Evolutionary conservation across 2,329 filamentous ascomycete species (phyloP).

Genomic region (Phyllachora maydis): DNA sequence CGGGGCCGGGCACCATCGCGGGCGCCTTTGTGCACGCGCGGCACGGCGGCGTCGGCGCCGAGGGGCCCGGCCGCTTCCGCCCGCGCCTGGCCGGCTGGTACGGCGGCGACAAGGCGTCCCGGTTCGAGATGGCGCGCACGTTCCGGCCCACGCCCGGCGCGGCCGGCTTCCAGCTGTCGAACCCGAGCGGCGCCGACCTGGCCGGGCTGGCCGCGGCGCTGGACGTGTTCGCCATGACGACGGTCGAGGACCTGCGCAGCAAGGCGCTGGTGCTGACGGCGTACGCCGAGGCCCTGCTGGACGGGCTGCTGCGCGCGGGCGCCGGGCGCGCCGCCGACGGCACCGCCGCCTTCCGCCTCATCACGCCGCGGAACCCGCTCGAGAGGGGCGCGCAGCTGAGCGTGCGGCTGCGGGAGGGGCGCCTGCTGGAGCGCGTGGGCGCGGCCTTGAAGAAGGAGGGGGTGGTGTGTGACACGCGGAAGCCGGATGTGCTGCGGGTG

Average conservation of each 20-base stretch:
- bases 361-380: conserved; percentile 43
- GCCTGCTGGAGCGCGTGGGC: conserved; percentile 43
- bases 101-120: conserved; percentile 47
- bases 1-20: conserved; percentile 54
- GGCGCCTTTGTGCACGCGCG: conserved; percentile 53
- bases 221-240: conserved; percentile 47
- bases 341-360: conserved; percentile 25
- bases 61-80: conserved; percentile 15
- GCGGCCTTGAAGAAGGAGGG: conserved; percentile 35
- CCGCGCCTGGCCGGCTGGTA: conserved; percentile 62
- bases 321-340: conserved; percentile 12
- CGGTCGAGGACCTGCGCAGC: conserved; percentile 37
- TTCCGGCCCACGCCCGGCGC: conserved; percentile 55
- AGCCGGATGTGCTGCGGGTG: conserved; percentile 55
- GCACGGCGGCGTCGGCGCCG: conserved; percentile 25
- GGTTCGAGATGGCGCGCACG: conserved; percentile 59
- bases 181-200: conserved; percentile 55
- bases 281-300: conserved; percentile 43
- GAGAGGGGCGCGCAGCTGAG: conserved; percentile 57
- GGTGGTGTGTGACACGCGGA: conserved; percentile 54
- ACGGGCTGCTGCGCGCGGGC: too few species aligned
- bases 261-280: conserved; percentile 46
- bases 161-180: conserved; percentile 57
- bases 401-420: conserved; percentile 34
- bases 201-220: conserved; percentile 48